A percentile compares a stretch with the other conserved stretches of the same genome.
Conservation (phyloP, 2,329 filamentous ascomycete genomes). For the Metarhizium humberi region DNA sequence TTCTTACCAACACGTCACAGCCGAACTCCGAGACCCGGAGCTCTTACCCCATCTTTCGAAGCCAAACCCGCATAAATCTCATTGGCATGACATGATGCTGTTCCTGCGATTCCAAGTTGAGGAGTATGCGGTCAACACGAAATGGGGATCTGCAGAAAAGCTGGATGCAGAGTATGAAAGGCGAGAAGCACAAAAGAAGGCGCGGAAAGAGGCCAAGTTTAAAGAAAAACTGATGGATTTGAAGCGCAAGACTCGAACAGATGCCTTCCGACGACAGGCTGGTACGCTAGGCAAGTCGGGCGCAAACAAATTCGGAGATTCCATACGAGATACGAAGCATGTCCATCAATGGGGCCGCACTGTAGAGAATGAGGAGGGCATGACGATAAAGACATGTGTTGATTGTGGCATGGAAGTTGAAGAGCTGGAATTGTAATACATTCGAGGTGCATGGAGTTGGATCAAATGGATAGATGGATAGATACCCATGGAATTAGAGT, state of each 20-base stretch:
- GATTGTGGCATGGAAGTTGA: constrained; percentile 74
- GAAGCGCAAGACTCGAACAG: constrained; percentile 87
- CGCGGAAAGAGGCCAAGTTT: constrained; percentile 83
- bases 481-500: constrained; percentile 1
- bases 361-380: constrained; percentile 60
- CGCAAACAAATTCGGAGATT: constrained; percentile 64
- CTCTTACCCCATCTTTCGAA: constrained; percentile 79
- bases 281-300: constrained; percentile 45
- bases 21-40: constrained; percentile 82
- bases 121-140: constrained; percentile 78
- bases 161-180: constrained; percentile 83
- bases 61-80: constrained; percentile 90
- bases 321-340: constrained; percentile 62
- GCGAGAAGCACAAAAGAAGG: constrained; percentile 71
- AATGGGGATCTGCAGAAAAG: constrained; percentile 83
- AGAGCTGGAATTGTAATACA: constrained; percentile 52
- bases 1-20: constrained; percentile 28
- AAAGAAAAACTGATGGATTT: constrained; percentile 79
- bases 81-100: constrained; percentile 98
- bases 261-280: constrained; percentile 71
- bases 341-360: constrained; percentile 78
- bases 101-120: constrained; percentile 92
- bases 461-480: background rate
- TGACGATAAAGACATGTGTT: constrained; percentile 71
- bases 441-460: no score